phyloP scores from a whole-genome alignment of 108 stramenopile genomes.

The Mayamaea pseudoterrestris region DNA sequence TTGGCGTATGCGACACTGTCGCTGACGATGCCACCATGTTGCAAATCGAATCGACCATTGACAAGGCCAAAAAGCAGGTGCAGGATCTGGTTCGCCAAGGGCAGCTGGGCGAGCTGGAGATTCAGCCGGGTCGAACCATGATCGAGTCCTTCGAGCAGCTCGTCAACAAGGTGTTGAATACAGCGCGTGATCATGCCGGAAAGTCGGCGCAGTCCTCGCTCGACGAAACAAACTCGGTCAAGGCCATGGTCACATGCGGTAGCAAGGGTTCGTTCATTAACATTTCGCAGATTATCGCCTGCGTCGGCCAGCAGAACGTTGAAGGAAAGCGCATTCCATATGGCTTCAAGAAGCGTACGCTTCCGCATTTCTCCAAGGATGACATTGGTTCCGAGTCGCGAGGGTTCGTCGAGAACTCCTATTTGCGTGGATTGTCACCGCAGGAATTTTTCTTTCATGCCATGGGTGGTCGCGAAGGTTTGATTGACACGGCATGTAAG shows the following conservation, averaged over 20 bases:
- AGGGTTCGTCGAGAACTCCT: slow-evolving; percentile 99
- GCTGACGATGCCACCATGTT: slow-evolving; percentile 91
- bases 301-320: slow-evolving; percentile 99
- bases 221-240: slow-evolving; percentile 92
- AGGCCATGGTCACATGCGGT: slow-evolving; percentile 96
- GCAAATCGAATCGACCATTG: slow-evolving; percentile 90
- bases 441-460: slow-evolving; percentile 99
- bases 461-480: slow-evolving; percentile 98
- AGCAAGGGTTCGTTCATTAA: slow-evolving; percentile 98
- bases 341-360: slow-evolving; percentile 92
- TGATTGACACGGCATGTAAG: slow-evolving; percentile 99
- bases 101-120: slow-evolving; percentile 88
- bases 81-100: slow-evolving; percentile 92
- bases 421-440: slow-evolving; percentile 92
- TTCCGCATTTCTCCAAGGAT: slow-evolving; percentile 99
- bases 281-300: slow-evolving; percentile 99
- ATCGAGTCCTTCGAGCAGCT: slow-evolving; percentile 96
- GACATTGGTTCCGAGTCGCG: slow-evolving; percentile 95
- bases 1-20: slow-evolving; percentile 96
- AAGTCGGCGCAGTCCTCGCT: slow-evolving; percentile 86
- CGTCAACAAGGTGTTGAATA: slow-evolving; percentile 94
- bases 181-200: slow-evolving; percentile 93
- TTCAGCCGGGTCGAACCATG: slow-evolving; percentile 97
- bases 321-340: slow-evolving; percentile 98
- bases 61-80: slow-evolving; percentile 93